Evolutionary conservation across 257 asterid species (phyloP).

Genomic region (Ocimum tenuiflorum): DNA sequence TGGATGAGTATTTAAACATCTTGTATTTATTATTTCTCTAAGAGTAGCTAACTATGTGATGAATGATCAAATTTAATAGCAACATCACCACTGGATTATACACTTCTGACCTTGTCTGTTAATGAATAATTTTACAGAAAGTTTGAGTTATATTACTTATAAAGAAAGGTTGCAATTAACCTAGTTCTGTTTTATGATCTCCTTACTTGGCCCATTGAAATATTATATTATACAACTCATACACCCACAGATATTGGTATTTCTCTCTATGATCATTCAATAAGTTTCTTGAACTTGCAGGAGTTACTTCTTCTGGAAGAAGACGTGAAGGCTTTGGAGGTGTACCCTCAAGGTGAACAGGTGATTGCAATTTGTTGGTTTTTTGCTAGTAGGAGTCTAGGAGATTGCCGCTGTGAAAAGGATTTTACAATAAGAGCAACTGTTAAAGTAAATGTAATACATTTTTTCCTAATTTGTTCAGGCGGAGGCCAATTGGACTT

Average conservation of each 20-base stretch:
- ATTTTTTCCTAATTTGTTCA: conserved; percentile 29
- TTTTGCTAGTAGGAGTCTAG: too few relatives aligned
- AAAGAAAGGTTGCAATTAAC: neutral
- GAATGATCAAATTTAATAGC: neutral
- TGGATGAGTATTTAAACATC: neutral
- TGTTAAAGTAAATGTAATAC: neutral
- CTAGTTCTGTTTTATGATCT: neutral
- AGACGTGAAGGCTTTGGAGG: conserved; percentile 86
- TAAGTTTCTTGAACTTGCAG: conserved; percentile 33
- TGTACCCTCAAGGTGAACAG: conserved; percentile 99
- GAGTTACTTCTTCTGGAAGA: conserved; percentile 93
- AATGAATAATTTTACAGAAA: neutral
- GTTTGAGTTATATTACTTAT: neutral
- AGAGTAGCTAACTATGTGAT: neutral
- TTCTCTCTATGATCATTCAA: neutral
- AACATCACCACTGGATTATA: neutral
- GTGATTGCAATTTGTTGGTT: conserved; percentile 24
- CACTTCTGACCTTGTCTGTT: neutral
- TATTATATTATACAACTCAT: neutral
- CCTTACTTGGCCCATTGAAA: neutral
- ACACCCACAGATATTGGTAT: neutral
- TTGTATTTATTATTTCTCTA: neutral
- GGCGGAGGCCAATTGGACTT: conserved; percentile 98
- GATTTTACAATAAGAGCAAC: neutral
- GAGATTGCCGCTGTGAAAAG: neutral